Evolutionary conservation across 345 rosid species (phyloP), one percentile per base, ranked within the genome.

Genomic region (Acer negundo): DNA sequence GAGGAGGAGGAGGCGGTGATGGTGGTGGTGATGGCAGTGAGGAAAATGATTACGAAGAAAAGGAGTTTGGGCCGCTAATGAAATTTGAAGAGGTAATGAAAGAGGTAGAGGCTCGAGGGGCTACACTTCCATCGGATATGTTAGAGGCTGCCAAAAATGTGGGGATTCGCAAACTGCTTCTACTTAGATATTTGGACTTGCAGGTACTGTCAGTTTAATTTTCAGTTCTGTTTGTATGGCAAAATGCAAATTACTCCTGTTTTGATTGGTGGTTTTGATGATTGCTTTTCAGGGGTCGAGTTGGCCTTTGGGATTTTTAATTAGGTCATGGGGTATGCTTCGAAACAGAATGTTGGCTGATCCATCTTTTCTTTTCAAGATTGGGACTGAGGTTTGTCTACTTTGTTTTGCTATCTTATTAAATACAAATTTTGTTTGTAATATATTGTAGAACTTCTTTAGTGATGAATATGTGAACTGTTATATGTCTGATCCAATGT

Each of bases 301-400:
- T 23, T 89, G 99, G 87, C 83, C 89, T 4, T 80, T 97, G 47
- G 90, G 93, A n/a, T 87, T 89, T 80, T 79, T 83, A 17, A 86
- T 93, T 86, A 86, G 84, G 79, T 87, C 90, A 1, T 90, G 97
- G 85, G 70, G 88, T 42, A 84, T 96, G 92, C 90, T 94, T 51
- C 93, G 98, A 1, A 90, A 92, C 73, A 82, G 99, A 78, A 91
- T 96, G 98, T 75, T 93, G 80, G 98, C 93, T 70, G 99, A 96
- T 82, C 97, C 98, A 46, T 94, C 98, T 55, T 93, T 95, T 77
- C 97, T 96, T 70, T 96, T 96, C 83, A 94, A 96, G 84, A 86
- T 96, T 75, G 98, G 97, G 72, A 84, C 92, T 23, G 99, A 94
- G 99, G 99, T 91, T 66, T 79, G 86, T 73, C 49, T 8, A 73